Evolutionary conservation across 2,329 filamentous ascomycete genomes (phyloP).

Genomic region (Fusarium sp.): DNA sequence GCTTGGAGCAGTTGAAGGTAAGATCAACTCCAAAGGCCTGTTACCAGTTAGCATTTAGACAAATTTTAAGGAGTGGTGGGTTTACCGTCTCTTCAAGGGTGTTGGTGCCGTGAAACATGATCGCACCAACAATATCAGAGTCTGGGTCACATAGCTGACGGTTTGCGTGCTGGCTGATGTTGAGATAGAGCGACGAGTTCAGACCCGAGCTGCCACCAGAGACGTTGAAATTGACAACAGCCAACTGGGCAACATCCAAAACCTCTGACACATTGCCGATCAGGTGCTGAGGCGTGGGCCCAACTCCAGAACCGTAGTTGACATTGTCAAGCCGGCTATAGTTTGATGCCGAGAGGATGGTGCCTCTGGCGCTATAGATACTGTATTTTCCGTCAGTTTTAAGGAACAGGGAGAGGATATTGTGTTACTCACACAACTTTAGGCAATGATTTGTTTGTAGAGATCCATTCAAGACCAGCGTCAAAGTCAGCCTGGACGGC

Average conservation of each 20-base stretch:
- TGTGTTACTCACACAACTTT: slow-evolving; percentile 39
- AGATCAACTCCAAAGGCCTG: slow-evolving; percentile 26
- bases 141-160: slow-evolving; percentile 43
- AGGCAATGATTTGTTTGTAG: slow-evolving; percentile 38
- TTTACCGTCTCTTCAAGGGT: slow-evolving; percentile 63
- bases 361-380: slow-evolving; percentile 41
- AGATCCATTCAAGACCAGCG: slow-evolving; percentile 38
- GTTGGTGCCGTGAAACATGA: slow-evolving; percentile 61
- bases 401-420: not conserved
- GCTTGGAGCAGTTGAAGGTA: slow-evolving; percentile 33
- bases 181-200: slow-evolving; percentile 47
- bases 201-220: slow-evolving; percentile 43
- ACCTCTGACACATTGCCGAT: slow-evolving; percentile 48
- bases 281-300: slow-evolving; percentile 40
- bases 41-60: not conserved
- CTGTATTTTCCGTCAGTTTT: not conserved
- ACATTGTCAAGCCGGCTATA: slow-evolving; percentile 48
- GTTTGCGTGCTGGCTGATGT: slow-evolving; percentile 47
- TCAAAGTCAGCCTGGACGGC: slow-evolving; percentile 6
- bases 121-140: slow-evolving; percentile 45
- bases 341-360: slow-evolving; percentile 49
- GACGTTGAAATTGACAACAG: slow-evolving; percentile 41
- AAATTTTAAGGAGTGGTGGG: fast-evolving
- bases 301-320: slow-evolving; percentile 43
- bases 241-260: slow-evolving; percentile 45